Conservation (phyloP, 768 basidiomycete species). For the Tylopilus sp. region DNA sequence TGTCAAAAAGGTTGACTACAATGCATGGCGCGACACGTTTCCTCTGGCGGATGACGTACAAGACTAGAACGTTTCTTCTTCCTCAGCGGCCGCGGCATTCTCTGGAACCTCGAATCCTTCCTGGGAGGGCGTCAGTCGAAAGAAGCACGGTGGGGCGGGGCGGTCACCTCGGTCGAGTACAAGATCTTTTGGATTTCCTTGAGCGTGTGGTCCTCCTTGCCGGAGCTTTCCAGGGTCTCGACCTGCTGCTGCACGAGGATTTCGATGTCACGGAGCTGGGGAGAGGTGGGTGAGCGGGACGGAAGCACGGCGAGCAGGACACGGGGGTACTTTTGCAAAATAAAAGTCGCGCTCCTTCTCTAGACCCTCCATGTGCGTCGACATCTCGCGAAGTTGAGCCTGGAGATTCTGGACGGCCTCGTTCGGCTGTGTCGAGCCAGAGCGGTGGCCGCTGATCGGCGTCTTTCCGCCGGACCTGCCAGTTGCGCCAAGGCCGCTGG, state of each 20-base stretch:
- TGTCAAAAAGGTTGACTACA: conserved; percentile 17
- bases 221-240: conserved; percentile 56
- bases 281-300: background rate
- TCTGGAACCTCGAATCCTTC: conserved; percentile 94
- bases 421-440: conserved; percentile 62
- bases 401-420: conserved; percentile 69
- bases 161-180: conserved; percentile 87
- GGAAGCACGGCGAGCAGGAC: conserved; percentile 2
- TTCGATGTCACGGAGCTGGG: conserved; percentile 93
- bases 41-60: conserved; percentile 15
- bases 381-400: conserved; percentile 78
- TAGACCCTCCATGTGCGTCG: conserved; percentile 77
- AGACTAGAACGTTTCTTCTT: conserved; percentile 75
- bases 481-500: conserved; percentile 35
- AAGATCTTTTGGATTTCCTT: conserved; percentile 87
- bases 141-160: conserved; percentile 17
- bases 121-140: conserved; percentile 38
- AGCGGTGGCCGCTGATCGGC: conserved; percentile 64
- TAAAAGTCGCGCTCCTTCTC: conserved; percentile 99
- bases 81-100: conserved; percentile 49
- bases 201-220: conserved; percentile 58
- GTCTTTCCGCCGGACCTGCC: conserved; percentile 66
- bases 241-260: conserved; percentile 82
- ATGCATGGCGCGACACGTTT: conserved; percentile 7
- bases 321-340: conserved; percentile 79